Conservation (phyloP, 2,329 filamentous ascomycete genomes). For the Thielaviopsis musarum region DNA sequence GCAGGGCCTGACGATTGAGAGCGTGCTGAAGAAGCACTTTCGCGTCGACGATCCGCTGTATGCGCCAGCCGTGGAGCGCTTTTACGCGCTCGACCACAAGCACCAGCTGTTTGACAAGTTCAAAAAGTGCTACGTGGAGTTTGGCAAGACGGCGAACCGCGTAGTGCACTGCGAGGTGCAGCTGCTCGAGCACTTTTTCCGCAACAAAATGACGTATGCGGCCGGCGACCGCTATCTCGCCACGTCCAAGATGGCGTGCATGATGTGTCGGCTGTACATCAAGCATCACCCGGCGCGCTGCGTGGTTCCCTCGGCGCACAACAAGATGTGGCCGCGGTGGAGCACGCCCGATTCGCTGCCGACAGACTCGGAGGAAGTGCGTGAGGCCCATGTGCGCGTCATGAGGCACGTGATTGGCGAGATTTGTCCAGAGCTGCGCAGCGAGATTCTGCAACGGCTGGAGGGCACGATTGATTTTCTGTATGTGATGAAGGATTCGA, state of each 20-base stretch:
- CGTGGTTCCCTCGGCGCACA: not conserved
- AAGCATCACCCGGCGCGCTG: not conserved
- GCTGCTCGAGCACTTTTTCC: not conserved
- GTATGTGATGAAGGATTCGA: not conserved
- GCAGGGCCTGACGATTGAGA: not conserved
- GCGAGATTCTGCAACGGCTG: not conserved
- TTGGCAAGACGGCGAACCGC: not conserved
- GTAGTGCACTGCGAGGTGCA: conserved; percentile 4
- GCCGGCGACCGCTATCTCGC: not conserved
- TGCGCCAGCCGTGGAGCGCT: not conserved
- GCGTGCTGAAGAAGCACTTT: conserved; percentile 2
- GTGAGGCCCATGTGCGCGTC: not conserved
- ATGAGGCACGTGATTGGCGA: not conserved
- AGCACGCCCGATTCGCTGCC: not conserved
- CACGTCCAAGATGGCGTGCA: not conserved
- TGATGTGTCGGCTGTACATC: conserved; percentile 3
- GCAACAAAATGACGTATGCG: not conserved
- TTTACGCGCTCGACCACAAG: not conserved
- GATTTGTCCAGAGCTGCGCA: not conserved
- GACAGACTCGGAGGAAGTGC: not conserved
- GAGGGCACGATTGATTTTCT: not conserved
- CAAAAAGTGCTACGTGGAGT: not conserved
- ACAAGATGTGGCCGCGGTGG: conserved; percentile 5
- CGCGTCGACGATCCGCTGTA: not conserved
- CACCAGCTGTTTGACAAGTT: not conserved